phyloP scores from a whole-genome alignment of 2,329 filamentous ascomycete genomes.

The Aspergillus novofumigatus region DNA sequence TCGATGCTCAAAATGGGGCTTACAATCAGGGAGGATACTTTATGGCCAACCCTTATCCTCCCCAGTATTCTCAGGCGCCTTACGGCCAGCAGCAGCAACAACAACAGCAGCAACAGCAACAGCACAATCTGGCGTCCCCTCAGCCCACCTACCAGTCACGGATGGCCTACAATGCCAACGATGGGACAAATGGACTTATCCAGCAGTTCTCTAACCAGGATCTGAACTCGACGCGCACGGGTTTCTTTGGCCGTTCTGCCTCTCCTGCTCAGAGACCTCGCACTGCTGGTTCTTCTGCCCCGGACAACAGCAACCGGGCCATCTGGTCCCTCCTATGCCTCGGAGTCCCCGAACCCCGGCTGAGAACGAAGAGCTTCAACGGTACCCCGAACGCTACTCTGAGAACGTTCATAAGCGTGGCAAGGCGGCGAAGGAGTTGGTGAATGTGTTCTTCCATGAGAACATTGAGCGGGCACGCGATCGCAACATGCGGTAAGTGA shows the following conservation, averaged over 20 bases:
- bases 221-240: slow-evolving; percentile 67
- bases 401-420: slow-evolving; percentile 76
- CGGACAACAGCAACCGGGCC: slow-evolving; percentile 57
- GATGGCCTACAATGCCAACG: slow-evolving; percentile 58
- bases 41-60: slow-evolving; percentile 55
- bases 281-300: slow-evolving; percentile 64
- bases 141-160: slow-evolving; percentile 52
- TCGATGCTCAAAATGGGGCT: slow-evolving; percentile 45
- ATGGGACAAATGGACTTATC: slow-evolving; percentile 84
- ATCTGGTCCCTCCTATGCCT: slow-evolving; percentile 65
- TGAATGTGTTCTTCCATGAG: slow-evolving; percentile 89
- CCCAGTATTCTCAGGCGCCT: slow-evolving; percentile 50
- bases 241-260: slow-evolving; percentile 64
- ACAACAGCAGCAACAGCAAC: too few species aligned
- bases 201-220: slow-evolving; percentile 98
- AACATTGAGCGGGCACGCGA: slow-evolving; percentile 94
- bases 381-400: slow-evolving; percentile 79
- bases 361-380: slow-evolving; percentile 68
- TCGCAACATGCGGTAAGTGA: slow-evolving; percentile 79
- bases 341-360: slow-evolving; percentile 52
- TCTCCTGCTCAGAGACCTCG: slow-evolving; percentile 74
- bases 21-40: slow-evolving; percentile 55
- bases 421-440: slow-evolving; percentile 61
- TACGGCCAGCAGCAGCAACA: slow-evolving; percentile 39
- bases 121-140: slow-evolving; percentile 51